Evolutionary conservation across 1,139 yeast genomes (phyloP), one percentile per base, ranked within the genome.

Genomic region (Sugiyamaella sp.): DNA sequence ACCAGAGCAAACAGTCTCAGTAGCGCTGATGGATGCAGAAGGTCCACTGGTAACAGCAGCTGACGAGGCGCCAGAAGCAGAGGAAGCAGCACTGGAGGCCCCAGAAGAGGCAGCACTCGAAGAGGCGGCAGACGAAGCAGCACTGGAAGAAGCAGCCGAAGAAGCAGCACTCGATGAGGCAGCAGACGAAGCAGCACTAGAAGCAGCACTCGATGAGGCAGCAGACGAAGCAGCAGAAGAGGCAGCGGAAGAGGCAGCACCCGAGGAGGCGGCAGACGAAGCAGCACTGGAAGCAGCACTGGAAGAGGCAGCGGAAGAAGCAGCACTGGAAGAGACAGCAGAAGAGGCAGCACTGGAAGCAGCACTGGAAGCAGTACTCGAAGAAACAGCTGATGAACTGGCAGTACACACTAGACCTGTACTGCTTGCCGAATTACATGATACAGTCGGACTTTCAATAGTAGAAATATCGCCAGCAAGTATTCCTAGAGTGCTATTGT

Each of bases 301-400:
- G 8, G 49, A 39, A 43, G 46, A 8, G 20, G 46, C 46, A 17
- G 46, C 29, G 22, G 46, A n/a, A 19, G 17, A 19, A 5, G 46
- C 16, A 10, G 38, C 14, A 17, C 33, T 21, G 21, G 12, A 8
- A 12, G 40, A 29, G 12, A 17, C 10, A 12, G 46, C 12, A 17
- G 35, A 16, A 10, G 49, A 46, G 12, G 42, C n/a, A 14, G 49
- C 41, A 35, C 16, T 12, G 3, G 49, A 46, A 22, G 41, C 40
- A 35, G 41, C 49, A 21, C n/a, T 2, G 35, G 17, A 9, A 46
- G 41, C 16, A 8, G 49, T 17, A 20, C 33, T 35, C 3, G 41
- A 32, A 5, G 49, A 35, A n/a, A 19, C 42, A 35, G 24, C 33
- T 3, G 49, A 46, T 2, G 35, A 24, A 14, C 38, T 17, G 3